Conservation (phyloP, 371 early-diverging fungal species). For the Mucor lusitanicus region DNA sequence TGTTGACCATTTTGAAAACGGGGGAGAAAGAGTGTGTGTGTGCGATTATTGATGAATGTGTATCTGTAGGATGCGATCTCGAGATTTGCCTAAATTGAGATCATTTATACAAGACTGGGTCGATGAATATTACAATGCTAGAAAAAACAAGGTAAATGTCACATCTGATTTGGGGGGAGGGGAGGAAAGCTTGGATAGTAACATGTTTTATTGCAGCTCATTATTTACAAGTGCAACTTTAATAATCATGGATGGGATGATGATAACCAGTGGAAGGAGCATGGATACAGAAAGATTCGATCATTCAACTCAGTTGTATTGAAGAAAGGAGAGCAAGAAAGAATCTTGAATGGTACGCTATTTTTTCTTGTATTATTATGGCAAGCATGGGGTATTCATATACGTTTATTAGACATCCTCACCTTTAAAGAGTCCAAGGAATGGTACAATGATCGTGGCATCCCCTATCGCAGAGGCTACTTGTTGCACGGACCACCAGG, state of each 20-base stretch:
- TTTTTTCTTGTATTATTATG: too few species aligned
- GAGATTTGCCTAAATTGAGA: conserved; percentile 20
- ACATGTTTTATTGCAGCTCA: conserved; percentile 10
- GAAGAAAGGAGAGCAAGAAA: conserved; percentile 34
- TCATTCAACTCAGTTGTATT: conserved; percentile 30
- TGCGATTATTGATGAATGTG: neutral
- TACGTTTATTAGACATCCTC: conserved; percentile 19
- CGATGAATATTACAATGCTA: conserved; percentile 28
- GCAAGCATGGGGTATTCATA: neutral
- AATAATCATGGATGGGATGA: conserved; percentile 19
- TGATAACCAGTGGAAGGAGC: conserved; percentile 21
- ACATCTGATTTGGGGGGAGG: neutral
- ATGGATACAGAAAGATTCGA: conserved; percentile 31
- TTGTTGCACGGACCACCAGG: conserved; percentile 64
- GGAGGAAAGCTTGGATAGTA: neutral
- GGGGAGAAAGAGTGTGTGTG: neutral
- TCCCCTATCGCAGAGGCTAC: conserved; percentile 90
- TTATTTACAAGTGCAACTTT: conserved; percentile 25
- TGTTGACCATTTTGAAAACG: too few species aligned
- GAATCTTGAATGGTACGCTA: conserved; percentile 31
- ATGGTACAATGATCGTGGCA: conserved; percentile 91
- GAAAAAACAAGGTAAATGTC: conserved; percentile 21
- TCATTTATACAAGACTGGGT: conserved; percentile 38
- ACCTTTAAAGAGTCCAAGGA: conserved; percentile 25
- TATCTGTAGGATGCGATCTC: conserved; percentile 25